Conservation (phyloP, 208 protist genomes). For the Leishmania guyanensis region DNA sequence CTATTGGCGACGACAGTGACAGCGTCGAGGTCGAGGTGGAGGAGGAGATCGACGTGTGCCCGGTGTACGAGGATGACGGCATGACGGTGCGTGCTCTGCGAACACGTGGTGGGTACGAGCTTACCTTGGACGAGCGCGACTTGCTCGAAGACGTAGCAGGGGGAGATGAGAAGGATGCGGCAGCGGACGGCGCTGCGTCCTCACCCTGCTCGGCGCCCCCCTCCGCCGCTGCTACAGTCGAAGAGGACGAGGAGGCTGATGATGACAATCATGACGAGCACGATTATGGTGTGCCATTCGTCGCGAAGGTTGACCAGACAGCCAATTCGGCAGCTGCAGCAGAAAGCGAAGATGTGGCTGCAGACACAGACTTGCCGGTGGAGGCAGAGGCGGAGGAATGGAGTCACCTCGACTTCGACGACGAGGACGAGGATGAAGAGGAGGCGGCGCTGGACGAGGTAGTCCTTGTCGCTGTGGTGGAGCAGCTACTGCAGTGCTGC, state of each 20-base stretch:
- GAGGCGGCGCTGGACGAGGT: constrained; percentile 72
- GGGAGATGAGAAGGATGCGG: constrained; percentile 18
- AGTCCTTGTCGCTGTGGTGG: constrained; percentile 61
- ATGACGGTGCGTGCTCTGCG: constrained; percentile 48
- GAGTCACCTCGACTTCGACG: constrained; percentile 34
- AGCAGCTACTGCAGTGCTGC: constrained; percentile 78
- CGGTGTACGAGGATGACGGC: constrained; percentile 53
- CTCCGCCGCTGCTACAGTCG: neutral
- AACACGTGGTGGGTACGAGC: constrained; percentile 56
- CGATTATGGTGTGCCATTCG: neutral
- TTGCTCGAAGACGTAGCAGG: constrained; percentile 35
- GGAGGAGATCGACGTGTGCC: constrained; percentile 29
- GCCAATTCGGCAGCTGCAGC: constrained; percentile 8
- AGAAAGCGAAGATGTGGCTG: constrained; percentile 26
- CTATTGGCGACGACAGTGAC: neutral
- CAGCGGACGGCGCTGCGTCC: constrained; percentile 25
- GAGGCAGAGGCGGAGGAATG: constrained; percentile 14
- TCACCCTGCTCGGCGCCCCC: neutral
- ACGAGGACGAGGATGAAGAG: constrained; percentile 61
- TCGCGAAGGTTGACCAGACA: constrained; percentile 36
- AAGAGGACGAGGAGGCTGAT: neutral
- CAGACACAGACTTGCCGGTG: neutral
- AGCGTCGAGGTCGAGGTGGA: constrained; percentile 14
- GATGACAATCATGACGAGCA: neutral
- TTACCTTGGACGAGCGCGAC: constrained; percentile 72